Conservation (phyloP, 2,329 filamentous ascomycete genomes). For the Sporothrix curviconia region DNA sequence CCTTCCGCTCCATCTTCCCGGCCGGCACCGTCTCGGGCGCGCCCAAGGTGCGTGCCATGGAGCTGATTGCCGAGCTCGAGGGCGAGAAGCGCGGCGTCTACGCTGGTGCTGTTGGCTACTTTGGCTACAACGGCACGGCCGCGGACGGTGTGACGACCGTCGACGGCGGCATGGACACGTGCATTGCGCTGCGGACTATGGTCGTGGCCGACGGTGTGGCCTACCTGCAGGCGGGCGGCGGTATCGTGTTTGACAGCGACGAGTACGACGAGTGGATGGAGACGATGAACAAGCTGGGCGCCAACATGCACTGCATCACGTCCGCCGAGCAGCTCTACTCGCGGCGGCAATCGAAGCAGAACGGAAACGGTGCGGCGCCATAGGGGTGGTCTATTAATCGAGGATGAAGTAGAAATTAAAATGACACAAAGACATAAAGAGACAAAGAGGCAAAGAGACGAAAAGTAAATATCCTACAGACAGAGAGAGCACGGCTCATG, state of each 20-base stretch:
- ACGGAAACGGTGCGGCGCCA: background rate
- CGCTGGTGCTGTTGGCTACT: conserved; percentile 93
- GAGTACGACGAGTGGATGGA: conserved; percentile 88
- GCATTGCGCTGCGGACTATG: conserved; percentile 82
- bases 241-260: conserved; percentile 92
- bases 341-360: conserved; percentile 24
- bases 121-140: conserved; percentile 71
- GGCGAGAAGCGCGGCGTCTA: conserved; percentile 91
- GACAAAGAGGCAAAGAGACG: background rate
- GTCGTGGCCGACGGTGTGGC: conserved; percentile 83
- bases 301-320: conserved; percentile 83
- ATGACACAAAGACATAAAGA: background rate
- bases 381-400: background rate
- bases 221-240: conserved; percentile 84
- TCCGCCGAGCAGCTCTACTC: conserved; percentile 66
- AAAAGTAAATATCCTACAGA: background rate
- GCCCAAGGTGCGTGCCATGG: conserved; percentile 94
- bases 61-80: conserved; percentile 91
- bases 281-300: conserved; percentile 89
- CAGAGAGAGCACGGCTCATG: no score
- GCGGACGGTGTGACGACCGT: conserved; percentile 52
- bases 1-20: conserved; percentile 93
- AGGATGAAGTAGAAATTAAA: background rate
- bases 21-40: conserved; percentile 93
- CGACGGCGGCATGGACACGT: conserved; percentile 88